Evolutionary conservation across 441 rosid species (phyloP), one percentile per base, ranked within the genome.

Genomic region (Viola pubescens): DNA sequence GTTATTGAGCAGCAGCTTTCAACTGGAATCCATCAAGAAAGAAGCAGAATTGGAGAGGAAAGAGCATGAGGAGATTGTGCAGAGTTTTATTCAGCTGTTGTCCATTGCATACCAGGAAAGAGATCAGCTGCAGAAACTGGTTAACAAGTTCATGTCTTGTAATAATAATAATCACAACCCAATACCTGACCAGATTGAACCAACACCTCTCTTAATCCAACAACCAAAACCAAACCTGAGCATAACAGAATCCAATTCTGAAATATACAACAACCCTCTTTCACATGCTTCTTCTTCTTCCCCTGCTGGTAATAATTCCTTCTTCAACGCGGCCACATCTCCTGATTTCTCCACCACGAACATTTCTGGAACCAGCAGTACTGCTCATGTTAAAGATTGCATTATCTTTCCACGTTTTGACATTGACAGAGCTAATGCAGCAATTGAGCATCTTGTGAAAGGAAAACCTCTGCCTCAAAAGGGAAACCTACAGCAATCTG

Each of bases 261-360:
- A 50, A 50, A 5, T 37, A 50, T 50, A 1, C 53, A 50, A 10
- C n/a, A 1, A 26, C 34, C 34, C 34, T 26, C 40, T 34, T 6
- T 52, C 13, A 26, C 13, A 34, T 5, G 26, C 37, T 52, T 52
- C 55, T 19, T 52, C 55, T 52, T 52, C 55, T 0, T 26, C 34
- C 34, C 34, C 34, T 26, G 34, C 3, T 26, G 55, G 2, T 37
- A 39, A 9, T 13, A 39, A 9, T 13, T 52, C 37, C 9, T 50
- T 34, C 40, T 52, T 26, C 11, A 40, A 52, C 11, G 55, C 55
- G 9, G 55, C 39, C 3, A 9, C 40, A 5, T 4, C 55, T 52
- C 55, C 55, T 52, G 55, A 52, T 52, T 52, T 52, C 55, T 39
- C 55, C 9, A 52, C 26, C 39, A 52, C 9, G 55, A 52, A 52